Base-by-base conservation (phyloP, 441 rosid species). In the Mallotus japonicus region DNA sequence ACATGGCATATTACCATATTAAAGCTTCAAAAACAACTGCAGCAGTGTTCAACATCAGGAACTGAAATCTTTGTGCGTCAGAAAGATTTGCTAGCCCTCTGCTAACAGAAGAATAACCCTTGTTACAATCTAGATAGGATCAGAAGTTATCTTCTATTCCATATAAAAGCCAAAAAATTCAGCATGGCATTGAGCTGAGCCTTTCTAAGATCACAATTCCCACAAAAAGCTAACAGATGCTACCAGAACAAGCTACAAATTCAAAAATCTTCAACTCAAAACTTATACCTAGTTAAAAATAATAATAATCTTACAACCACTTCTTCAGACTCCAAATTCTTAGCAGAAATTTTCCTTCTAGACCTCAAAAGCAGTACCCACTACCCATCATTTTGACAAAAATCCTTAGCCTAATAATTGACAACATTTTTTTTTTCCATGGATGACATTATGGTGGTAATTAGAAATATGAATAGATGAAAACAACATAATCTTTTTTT, bases 321-420 rank as follows among this genome's bases (percentile, higher is more conserved):
- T 85, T 81, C 67, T 75, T 74, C 62, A 83, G 57, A 67, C 19
- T 15, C 28, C 69, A 9, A 65, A 47, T 65, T 65, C 69, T 65
- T 65, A 65, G 19, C 69, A 47, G 40, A 65, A 47, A 65, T 10
- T 65, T 37, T 47, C 17, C 47, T 13, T 65, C n/a, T 32, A 20
- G 19, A 6, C 53, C 53, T 16, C 24, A 15, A 49, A 65, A 65
- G 14, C 42, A 6, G 2, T 20, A 55, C 40, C 40, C 11, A 24
- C 16, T 34, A 7, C 42, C 64, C 32, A 5, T 8, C 14, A 61
- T 10, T 14, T 40, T 34, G 56, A 16, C 1, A 65, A 47, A 20
- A 17, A 51, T 9, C 13, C 6, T 65, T 3, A 37, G 40, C 40
- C 40, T 3, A 0, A 37, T 37, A 37, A 37, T 37, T 37, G 40